Base-by-base conservation (phyloP, 345 rosid genomes). In the Hypericum perforatum region DNA sequence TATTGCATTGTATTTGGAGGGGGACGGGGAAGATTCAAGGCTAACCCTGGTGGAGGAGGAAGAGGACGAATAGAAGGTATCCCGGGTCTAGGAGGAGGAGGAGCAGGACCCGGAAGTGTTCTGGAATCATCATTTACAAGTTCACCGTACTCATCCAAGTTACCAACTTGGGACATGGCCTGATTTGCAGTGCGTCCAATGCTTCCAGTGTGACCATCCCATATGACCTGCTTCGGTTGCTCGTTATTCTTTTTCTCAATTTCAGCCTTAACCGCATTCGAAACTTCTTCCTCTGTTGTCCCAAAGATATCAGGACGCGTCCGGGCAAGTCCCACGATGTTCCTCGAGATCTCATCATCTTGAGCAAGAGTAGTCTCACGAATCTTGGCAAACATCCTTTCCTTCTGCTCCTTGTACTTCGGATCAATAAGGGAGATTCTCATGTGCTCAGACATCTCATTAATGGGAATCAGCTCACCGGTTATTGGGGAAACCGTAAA, bases 151-250 rank as follows among this genome's bases (percentile, higher is more conserved):
- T 81, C 89, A 39, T 84, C 94, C 50, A 75, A 80, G 56, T 56
- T 70, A 9, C 69, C 59, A 60, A 57, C 82, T 57, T 84, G 96
- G 52, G 90, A 66, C 76, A 87, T 64, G 43, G 94, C 96, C 56
- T 84, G 94, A 55, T 82, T 87, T 36, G 96, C 96, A 9, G 96
- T 87, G 43, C 94, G 87, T 47, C 96, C 96, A 32, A 87, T 87
- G 68, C 96, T 87, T 66, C 87, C 94, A 0, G 87, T 75, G 65
- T 87, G 94, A 62, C 96, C 96, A 75, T 87, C 96, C 96, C 96
- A 87, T 69, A 87, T 84, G 13, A 87, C 85, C 73, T 87, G 95
- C 68, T 76, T 84, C 13, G 95, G 92, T 51, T 87, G 96, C 71
- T 87, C 96, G 59, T 87, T 94, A 67, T 83, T 86, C 80, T 76